These are phyloP conservation scores for Acmispon strigosus DNA, from an alignment of 306 rosid species.

Conservation along the genomic window DNA sequence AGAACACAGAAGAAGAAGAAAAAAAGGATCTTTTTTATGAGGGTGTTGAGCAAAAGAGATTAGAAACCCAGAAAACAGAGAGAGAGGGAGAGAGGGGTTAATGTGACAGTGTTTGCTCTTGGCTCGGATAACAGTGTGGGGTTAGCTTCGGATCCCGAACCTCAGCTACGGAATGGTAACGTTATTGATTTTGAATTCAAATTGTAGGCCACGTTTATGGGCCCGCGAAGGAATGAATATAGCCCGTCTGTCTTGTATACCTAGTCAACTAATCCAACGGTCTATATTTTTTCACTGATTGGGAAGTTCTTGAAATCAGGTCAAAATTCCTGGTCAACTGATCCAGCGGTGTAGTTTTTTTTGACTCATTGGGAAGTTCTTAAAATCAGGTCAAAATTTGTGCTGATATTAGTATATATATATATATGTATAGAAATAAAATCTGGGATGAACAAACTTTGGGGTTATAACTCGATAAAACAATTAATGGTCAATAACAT, in stretches of 20 bases:
- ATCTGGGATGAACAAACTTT: too few species aligned
- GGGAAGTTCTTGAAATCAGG: background rate
- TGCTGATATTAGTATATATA: too few species aligned
- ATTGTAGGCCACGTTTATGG: conserved; percentile 20
- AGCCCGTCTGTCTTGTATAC: background rate
- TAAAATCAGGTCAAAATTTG: too few species aligned
- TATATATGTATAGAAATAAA: too few species aligned
- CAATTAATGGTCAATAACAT: too few species aligned
- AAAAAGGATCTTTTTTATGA: conserved; percentile 2
- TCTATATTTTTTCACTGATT: background rate
- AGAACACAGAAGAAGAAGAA: background rate
- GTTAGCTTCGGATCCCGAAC: conserved; percentile 17
- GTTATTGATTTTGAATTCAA: conserved; percentile 34
- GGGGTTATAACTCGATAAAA: too few species aligned
- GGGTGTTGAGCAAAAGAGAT: conserved; percentile 2
- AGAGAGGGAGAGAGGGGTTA: background rate
- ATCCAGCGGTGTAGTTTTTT: background rate
- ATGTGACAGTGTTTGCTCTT: background rate
- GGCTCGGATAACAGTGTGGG: background rate
- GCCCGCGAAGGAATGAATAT: background rate
- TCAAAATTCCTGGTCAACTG: conserved; percentile 1
- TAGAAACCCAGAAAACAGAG: conserved; percentile 9
- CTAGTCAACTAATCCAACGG: conserved; percentile 7
- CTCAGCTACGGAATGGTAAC: conserved; percentile 29
- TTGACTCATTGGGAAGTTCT: too few species aligned